These are phyloP conservation scores for Colletotrichum sidae DNA, from an alignment of 2,329 filamentous ascomycete genomes.

Conservation along the genomic window DNA sequence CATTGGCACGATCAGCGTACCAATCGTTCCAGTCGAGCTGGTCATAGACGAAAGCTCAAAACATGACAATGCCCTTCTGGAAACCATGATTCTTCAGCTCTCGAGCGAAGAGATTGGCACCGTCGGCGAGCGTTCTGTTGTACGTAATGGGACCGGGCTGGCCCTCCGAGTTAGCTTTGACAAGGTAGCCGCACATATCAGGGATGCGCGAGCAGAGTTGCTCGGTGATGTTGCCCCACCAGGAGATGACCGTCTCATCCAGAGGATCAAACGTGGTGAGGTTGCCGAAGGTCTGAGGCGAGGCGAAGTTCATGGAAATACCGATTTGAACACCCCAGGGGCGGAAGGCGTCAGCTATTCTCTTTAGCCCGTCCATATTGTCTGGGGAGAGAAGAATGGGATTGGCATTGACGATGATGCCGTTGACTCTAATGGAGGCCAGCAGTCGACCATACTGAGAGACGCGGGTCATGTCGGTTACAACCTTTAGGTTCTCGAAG, in stretches of 20 bases:
- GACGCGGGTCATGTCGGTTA: conserved; percentile 70
- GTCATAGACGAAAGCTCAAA: conserved; percentile 79
- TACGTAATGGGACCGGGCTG: conserved; percentile 77
- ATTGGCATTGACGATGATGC: conserved; percentile 75
- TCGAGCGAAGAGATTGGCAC: conserved; percentile 75
- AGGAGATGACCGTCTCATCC: conserved; percentile 67
- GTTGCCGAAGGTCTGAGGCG: conserved; percentile 67
- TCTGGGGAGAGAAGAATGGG: conserved; percentile 62
- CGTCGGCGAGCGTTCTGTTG: conserved; percentile 75
- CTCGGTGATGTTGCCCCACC: conserved; percentile 71
- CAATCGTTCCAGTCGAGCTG: conserved; percentile 66
- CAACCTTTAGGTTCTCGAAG: conserved; percentile 67
- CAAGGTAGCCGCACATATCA: conserved; percentile 75
- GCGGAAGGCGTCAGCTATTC: conserved; percentile 73
- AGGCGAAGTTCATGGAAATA: conserved; percentile 76
- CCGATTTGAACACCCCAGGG: conserved; percentile 76
- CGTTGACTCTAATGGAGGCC: conserved; percentile 75
- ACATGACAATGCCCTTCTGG: conserved; percentile 69
- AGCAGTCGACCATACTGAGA: conserved; percentile 74
- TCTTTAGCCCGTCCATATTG: conserved; percentile 71
- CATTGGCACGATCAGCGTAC: conserved; percentile 76
- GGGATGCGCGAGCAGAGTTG: conserved; percentile 71
- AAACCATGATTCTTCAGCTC: conserved; percentile 65
- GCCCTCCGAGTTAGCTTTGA: conserved; percentile 80
- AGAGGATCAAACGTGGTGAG: conserved; percentile 75